Base-by-base conservation (phyloP, 768 basidiomycete species). In the Podaxis sp. region DNA sequence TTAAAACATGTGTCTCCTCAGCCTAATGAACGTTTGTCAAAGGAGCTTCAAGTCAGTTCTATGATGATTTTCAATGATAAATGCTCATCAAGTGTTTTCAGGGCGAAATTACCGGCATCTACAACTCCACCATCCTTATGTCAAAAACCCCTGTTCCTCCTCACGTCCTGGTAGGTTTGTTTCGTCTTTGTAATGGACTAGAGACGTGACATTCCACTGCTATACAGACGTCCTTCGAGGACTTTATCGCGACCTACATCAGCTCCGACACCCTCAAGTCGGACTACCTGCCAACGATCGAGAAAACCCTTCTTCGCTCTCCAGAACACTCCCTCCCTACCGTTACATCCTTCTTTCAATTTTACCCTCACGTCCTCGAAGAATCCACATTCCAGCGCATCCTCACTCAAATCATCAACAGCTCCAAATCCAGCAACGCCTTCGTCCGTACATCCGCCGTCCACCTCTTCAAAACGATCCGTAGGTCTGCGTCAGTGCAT, bases 251-350 rank as follows among this genome's bases (percentile, higher is more conserved):
- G 2, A 78, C 73, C 0, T 82, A 78, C 53, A 69, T 91, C 3
- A 74, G 75, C 1, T 68, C 76, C 0, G 77, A 81, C 0, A 85
- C 88, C 38, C 73, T 94, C 28, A 70, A 71, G 1, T 70, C 75
- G 4, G 72, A 74, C 0, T 74, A 95, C 47, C 72, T 95, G 0
- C 91, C 93, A 0, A 78, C 79, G 0, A 83, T 91, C 38, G 93
- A 95, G 68, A 93, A 93, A 65, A 84, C 90, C 1, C 69, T 96
- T 6, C 73, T 93, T 9, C 85, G 92, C 27, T 89, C 90, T 1
- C 93, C 95, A 0, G 95, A 96, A 71, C 77, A 83, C 44, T 84
- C 89, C 0, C 78, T 96, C 3, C 75, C 76, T 37, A 86, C 85
- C 5, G 77, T 87, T 32, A 69, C 80, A 27, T 77, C 85, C 38